These are phyloP conservation scores for Pseudogymnoascus verrucosus DNA, from an alignment of 2,329 filamentous ascomycete genomes.

Conservation along the genomic window DNA sequence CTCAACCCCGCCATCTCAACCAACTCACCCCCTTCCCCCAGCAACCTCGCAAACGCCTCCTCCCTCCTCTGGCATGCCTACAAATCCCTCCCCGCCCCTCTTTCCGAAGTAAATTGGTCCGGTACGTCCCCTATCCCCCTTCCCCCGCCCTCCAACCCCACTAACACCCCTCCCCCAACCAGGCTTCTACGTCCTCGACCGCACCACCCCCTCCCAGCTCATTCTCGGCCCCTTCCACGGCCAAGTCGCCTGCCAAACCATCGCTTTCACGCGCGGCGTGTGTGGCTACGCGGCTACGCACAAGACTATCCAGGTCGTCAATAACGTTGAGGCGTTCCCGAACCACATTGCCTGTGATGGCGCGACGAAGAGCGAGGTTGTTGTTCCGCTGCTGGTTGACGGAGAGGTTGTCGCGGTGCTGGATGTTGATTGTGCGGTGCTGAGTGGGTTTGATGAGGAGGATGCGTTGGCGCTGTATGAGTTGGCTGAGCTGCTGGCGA, in stretches of 20 bases:
- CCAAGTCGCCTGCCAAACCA: slow-evolving; percentile 72
- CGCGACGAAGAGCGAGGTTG: slow-evolving; percentile 70
- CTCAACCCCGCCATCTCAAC: neutral
- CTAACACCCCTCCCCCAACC: slow-evolving; percentile 23
- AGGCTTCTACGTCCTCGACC: slow-evolving; percentile 69
- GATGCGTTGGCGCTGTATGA: slow-evolving; percentile 60
- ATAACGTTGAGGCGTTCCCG: slow-evolving; percentile 65
- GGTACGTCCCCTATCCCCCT: slow-evolving; percentile 33
- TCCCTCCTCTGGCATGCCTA: slow-evolving; percentile 74
- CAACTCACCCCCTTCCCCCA: slow-evolving; percentile 27
- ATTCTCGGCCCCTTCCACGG: slow-evolving; percentile 76
- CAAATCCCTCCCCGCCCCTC: slow-evolving; percentile 61
- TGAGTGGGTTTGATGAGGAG: slow-evolving; percentile 59
- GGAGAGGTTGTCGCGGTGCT: slow-evolving; percentile 59
- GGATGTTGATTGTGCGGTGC: slow-evolving; percentile 66
- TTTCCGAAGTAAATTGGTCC: slow-evolving; percentile 67
- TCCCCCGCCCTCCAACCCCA: neutral
- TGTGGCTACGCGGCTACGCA: slow-evolving; percentile 62
- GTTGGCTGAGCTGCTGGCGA: slow-evolving; percentile 51
- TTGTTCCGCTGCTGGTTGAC: slow-evolving; percentile 55
- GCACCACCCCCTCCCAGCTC: slow-evolving; percentile 39
- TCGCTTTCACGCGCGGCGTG: slow-evolving; percentile 64
- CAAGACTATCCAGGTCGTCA: slow-evolving; percentile 54
- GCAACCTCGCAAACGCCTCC: slow-evolving; percentile 69
- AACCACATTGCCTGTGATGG: slow-evolving; percentile 79